Conservation (phyloP, 139 green algal species). For the Gonium pectorale region DNA sequence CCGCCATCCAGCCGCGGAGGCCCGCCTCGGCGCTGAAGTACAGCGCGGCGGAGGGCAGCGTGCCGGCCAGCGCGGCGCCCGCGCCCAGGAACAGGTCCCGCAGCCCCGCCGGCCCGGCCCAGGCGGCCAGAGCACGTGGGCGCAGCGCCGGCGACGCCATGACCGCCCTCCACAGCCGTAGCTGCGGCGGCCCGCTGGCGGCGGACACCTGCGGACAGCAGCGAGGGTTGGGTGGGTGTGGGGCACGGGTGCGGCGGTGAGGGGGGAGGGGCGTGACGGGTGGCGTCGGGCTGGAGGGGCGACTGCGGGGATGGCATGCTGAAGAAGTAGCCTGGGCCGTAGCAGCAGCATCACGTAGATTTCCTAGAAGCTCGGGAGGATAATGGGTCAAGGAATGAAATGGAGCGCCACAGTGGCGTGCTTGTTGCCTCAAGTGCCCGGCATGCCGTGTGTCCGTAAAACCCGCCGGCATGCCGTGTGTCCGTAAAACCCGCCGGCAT, state of each 20-base stretch:
- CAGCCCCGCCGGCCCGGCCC: background rate
- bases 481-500: background rate
- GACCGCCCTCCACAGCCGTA: conserved; percentile 27
- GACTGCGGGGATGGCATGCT: too few species aligned
- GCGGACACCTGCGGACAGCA: background rate
- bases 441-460: too few species aligned
- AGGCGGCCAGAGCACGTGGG: background rate
- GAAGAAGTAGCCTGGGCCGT: too few species aligned
- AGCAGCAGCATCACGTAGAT: too few species aligned
- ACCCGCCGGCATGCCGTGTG: too few species aligned
- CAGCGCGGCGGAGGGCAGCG: conserved; percentile 68
- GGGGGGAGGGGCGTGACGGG: background rate
- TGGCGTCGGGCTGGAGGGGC: background rate
- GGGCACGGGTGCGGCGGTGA: background rate
- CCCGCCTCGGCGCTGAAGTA: conserved; percentile 79
- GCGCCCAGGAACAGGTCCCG: conserved; percentile 76
- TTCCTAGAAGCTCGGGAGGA: too few species aligned
- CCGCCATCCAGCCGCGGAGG: conserved; percentile 43
- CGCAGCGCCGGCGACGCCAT: background rate
- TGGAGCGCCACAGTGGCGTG: too few species aligned
- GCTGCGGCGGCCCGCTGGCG: background rate
- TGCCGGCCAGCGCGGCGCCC: conserved; percentile 63
- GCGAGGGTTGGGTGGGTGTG: background rate
- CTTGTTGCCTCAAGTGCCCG: too few species aligned
- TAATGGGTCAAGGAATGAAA: too few species aligned